These are phyloP conservation scores for Pestalotiopsis fici DNA, from an alignment of 2,329 filamentous ascomycete species.

Conservation along the genomic window DNA sequence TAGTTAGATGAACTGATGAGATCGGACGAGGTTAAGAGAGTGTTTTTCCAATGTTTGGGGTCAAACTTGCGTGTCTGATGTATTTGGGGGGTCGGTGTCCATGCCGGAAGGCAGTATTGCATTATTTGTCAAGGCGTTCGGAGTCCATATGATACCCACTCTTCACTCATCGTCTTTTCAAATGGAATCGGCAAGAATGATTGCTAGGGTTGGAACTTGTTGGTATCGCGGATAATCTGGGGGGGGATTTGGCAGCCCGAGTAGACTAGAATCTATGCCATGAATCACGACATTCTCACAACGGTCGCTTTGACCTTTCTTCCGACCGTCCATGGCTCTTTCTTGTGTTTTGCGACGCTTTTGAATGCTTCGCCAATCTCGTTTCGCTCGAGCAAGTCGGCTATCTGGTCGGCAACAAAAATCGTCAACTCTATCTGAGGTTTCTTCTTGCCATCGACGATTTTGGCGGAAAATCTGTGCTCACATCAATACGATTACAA, in stretches of 20 bases:
- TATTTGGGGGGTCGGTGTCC: not conserved
- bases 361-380: constrained; percentile 25
- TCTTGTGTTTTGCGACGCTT: constrained; percentile 23
- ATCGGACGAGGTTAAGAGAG: not conserved
- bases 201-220: not conserved
- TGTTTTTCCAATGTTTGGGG: not conserved
- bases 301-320: constrained; percentile 25
- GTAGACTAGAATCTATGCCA: not conserved
- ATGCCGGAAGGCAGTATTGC: not conserved
- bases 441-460: constrained; percentile 25
- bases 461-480: constrained; percentile 21
- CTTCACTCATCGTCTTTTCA: not conserved
- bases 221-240: not conserved
- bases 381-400: constrained; percentile 17
- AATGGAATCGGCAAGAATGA: not conserved
- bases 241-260: not conserved
- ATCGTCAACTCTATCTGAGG: constrained; percentile 25
- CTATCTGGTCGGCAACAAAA: constrained; percentile 18
- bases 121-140: not conserved
- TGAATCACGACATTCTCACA: not conserved
- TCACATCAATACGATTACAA: not conserved
- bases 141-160: constrained; percentile 3
- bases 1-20: not conserved
- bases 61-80: not conserved
- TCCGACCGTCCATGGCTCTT: constrained; percentile 13